Evolutionary conservation across 225 moss, liverwort and hornwort species (phyloP), one percentile per base, ranked within the genome.

Genomic region (Physcomitrellopsis africana): DNA sequence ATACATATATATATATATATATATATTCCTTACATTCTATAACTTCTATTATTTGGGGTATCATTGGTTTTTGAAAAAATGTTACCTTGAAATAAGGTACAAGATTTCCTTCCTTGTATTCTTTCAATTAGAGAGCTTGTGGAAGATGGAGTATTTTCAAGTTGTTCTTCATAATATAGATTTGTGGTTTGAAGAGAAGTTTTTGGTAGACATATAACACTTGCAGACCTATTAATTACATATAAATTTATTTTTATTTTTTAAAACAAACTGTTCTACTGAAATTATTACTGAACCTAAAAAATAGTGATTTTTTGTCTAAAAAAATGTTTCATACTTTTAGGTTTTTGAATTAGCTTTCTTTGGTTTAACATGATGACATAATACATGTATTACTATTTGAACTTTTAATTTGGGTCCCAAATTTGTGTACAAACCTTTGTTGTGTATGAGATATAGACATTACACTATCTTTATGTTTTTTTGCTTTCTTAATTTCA

Each of bases 401-500:
- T 13, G 6, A 47, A 0, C 0, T 0, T 67, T 65, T 0, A 41
- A 23, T 2, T 24, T 8, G 26, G 51, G 18, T 16, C 10, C 0
- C 8, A 11, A 56, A 0, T 0, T 0, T n/a, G 3, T 63, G 3
- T 4, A 51, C 29, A 17, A 64, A 83, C 80, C 80, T 76, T 76
- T 72, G 37, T n/a, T 8, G 64, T 8, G 23, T 0, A 7, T 79
- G 58, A 58, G 56, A 74, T 42, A 66, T 83, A 8, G 77, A 80
- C 10, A 7, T 60, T 8, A 43, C 72, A 52, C 74, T 16, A 15
- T 87, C 86, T 0, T 84, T 86, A 0, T n/a, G 29, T 29, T 80
- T 84, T 8, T 76, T 78, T 2, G 56, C 22, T 47, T 81, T 85
- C 0, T 77, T 89, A 12, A 97, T 80, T 68, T 97, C 92, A 5